phyloP scores from a whole-genome alignment of 75 land plant species.

The Adiantum capillusveneris region DNA sequence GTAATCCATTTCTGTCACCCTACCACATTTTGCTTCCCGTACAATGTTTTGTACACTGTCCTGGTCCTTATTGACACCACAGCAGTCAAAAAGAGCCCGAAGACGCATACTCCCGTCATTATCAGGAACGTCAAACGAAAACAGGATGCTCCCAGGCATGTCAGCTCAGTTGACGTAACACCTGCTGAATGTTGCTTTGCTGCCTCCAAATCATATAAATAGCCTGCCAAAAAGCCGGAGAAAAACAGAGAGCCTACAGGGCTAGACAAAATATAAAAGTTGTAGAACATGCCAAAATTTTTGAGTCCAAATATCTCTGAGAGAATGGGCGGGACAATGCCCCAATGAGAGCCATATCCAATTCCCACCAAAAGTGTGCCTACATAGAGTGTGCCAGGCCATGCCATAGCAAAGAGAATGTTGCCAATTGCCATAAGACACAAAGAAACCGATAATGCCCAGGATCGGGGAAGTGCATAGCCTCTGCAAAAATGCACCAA shows the following conservation, averaged over 20 bases:
- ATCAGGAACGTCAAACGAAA: slow-evolving; percentile 31
- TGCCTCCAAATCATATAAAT: slow-evolving; percentile 34
- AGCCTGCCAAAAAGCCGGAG: slow-evolving; percentile 39
- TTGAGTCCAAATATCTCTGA: slow-evolving; percentile 46
- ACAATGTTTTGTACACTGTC: slow-evolving; percentile 27
- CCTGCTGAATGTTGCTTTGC: slow-evolving; percentile 20
- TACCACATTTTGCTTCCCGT: slow-evolving; percentile 23
- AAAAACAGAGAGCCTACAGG: slow-evolving; percentile 32
- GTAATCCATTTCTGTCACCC: too few relatives aligned
- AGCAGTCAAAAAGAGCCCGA: slow-evolving; percentile 22
- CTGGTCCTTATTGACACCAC: slow-evolving; percentile 25
- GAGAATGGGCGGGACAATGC: slow-evolving; percentile 39
- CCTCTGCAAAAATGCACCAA: slow-evolving; percentile 34
- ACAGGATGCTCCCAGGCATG: slow-evolving; percentile 26
- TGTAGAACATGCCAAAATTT: slow-evolving; percentile 40
- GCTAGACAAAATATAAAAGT: slow-evolving; percentile 34
- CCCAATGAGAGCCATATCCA: slow-evolving; percentile 49
- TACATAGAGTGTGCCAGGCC: slow-evolving; percentile 33
- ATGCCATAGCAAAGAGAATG: slow-evolving; percentile 28
- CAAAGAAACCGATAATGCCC: slow-evolving; percentile 27
- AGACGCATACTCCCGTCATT: slow-evolving; percentile 39
- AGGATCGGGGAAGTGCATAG: slow-evolving; percentile 29
- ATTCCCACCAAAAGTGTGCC: slow-evolving; percentile 41
- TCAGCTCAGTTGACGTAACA: neutral
- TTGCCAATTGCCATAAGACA: slow-evolving; percentile 38